Evolutionary conservation across 352 stramenopile species (phyloP).

Genomic region (Plasmopara viticola): DNA sequence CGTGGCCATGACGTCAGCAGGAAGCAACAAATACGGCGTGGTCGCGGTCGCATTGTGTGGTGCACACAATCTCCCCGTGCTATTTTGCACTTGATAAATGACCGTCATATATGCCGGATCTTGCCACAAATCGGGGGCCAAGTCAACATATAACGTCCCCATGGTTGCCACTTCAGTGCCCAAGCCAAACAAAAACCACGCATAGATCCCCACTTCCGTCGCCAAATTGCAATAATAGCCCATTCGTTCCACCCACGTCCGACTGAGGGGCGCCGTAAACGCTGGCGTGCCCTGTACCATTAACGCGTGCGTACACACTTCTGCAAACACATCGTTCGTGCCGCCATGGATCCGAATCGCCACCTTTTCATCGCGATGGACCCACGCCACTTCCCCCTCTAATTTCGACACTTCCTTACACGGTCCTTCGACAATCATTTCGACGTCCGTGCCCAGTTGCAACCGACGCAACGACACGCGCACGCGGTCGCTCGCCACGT

Average conservation of each 20-base stretch:
- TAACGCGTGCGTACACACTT: constrained; percentile 56
- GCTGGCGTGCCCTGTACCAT: constrained; percentile 58
- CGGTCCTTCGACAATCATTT: constrained; percentile 67
- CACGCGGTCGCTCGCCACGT: constrained; percentile 40
- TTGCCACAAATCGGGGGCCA: constrained; percentile 20
- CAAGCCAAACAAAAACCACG: constrained; percentile 56
- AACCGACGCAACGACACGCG: constrained; percentile 49
- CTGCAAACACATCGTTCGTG: constrained; percentile 62
- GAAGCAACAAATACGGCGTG: constrained; percentile 28
- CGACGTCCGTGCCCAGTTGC: constrained; percentile 54
- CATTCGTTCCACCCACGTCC: constrained; percentile 54
- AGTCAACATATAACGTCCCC: constrained; percentile 27
- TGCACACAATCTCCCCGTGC: constrained; percentile 19
- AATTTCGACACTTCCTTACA: constrained; percentile 68
- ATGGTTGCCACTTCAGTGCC: constrained; percentile 55
- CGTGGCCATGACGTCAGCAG: constrained; percentile 26
- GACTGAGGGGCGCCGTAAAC: constrained; percentile 54
- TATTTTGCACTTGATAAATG: constrained; percentile 18
- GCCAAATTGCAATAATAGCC: constrained; percentile 47
- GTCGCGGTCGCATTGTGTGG: constrained; percentile 8
- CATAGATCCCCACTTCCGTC: constrained; percentile 37
- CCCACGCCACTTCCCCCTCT: constrained; percentile 65
- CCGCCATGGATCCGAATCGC: constrained; percentile 51
- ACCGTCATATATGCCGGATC: constrained; percentile 27
- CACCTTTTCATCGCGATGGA: constrained; percentile 66